Evolutionary conservation across 306 rosid genomes (phyloP).

Genomic region (Cicer arietinum): DNA sequence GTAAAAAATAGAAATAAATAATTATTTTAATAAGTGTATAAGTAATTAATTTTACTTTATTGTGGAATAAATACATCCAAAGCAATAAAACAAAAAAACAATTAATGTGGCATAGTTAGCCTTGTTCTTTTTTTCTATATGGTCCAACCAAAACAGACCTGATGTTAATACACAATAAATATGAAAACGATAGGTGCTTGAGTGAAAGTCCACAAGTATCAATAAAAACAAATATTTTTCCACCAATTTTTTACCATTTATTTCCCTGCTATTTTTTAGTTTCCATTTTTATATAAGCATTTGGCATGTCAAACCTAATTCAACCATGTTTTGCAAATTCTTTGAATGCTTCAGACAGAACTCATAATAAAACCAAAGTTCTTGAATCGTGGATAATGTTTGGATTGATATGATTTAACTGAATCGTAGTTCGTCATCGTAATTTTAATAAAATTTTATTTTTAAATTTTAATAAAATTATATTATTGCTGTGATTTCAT

Average conservation of each 20-base stretch:
- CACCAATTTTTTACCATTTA: background rate
- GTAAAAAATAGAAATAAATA: too few species aligned
- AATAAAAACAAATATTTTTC: background rate
- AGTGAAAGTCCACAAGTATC: slow-evolving; percentile 8
- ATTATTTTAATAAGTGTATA: too few species aligned
- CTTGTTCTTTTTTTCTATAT: slow-evolving; percentile 25
- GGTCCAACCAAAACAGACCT: slow-evolving; percentile 45
- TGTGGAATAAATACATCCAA: too few species aligned
- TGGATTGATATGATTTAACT: too few species aligned
- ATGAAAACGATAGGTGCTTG: slow-evolving; percentile 48
- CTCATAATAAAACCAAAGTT: slow-evolving; percentile 6
- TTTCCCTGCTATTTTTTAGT: background rate
- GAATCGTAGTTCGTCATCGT: too few species aligned
- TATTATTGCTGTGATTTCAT: too few species aligned
- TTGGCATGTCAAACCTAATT: background rate
- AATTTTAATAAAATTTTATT: too few species aligned
- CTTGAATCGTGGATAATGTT: background rate
- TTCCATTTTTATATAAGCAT: slow-evolving; percentile 31
- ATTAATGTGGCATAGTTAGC: slow-evolving; percentile 26
- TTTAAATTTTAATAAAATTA: too few species aligned
- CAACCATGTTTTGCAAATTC: slow-evolving; percentile 1
- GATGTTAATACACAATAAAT: slow-evolving; percentile 49
- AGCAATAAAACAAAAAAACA: background rate
- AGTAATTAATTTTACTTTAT: too few species aligned
- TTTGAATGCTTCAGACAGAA: slow-evolving; percentile 14